phyloP scores from a whole-genome alignment of 1,139 yeast species.

The Protomyces pachydermus region DNA sequence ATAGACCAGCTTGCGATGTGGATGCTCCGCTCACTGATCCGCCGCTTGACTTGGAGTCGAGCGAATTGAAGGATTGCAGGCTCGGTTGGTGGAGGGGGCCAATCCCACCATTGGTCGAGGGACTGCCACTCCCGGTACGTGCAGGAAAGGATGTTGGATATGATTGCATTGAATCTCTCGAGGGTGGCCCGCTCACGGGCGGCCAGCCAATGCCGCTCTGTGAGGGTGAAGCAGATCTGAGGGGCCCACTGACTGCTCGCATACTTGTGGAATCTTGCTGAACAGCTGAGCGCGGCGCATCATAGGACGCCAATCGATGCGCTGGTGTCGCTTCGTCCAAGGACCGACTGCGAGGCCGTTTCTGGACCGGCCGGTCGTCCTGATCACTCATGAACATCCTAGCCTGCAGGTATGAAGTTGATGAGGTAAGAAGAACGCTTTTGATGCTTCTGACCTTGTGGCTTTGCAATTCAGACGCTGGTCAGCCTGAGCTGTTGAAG shows the following conservation, averaged over 20 bases:
- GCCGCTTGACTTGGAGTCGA: background rate
- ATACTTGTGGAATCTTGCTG: no score
- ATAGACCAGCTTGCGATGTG: background rate
- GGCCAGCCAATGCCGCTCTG: background rate
- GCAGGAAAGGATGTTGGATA: background rate
- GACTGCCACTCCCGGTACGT: background rate
- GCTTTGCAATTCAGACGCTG: no score
- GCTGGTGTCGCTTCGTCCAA: background rate
- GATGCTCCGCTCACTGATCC: background rate
- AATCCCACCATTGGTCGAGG: background rate
- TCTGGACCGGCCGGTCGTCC: no score
- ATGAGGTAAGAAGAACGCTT: no score
- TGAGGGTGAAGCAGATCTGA: background rate
- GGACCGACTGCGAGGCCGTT: background rate
- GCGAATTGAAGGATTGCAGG: background rate
- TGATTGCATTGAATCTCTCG: background rate
- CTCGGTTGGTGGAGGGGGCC: background rate
- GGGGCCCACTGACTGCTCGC: no score
- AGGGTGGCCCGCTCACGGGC: background rate
- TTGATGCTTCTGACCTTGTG: no score
- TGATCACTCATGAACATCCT: no score
- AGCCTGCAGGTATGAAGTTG: no score
- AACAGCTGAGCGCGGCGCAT: no score
- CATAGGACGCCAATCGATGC: no score
- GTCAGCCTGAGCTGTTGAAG: no score